Base-by-base conservation (phyloP, 2,329 filamentous ascomycete species). In the Alternaria triticimaculans region DNA sequence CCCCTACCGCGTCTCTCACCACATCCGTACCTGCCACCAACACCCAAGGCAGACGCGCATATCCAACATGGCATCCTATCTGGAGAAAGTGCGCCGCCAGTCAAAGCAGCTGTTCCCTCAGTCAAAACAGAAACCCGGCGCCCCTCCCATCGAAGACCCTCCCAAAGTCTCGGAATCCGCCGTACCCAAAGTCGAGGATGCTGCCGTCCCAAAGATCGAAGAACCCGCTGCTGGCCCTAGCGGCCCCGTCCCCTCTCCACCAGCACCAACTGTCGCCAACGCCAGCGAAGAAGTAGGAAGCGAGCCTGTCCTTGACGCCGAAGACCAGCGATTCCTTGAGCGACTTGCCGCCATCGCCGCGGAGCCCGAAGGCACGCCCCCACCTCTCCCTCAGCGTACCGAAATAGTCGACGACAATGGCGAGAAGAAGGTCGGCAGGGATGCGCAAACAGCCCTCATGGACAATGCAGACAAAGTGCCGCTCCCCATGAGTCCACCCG, bases 281-380 rank as follows among this genome's bases (percentile, higher is more conserved):
- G 71, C 72, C 4, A 66, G 62, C 59, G 72, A 79, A 33, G 73
- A 79, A 46, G 69, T 69, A 26, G 71, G 69, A 41, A 66, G 70
- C 18, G 76, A 77, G 71, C 73, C 83, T 6, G 83, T 89, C 3
- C 75, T 89, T n/a, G 87, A 85, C 18, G 83, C 86, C n/a, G 87
- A 88, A 70, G 88, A 90, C 65, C 86, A 89, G 68, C 80, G 83
- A 56, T 89, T 89, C 68, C 77, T 89, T 33, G 80, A 83, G 58
- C 79, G 80, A 33, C 83, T 88, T 30, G 84, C 84, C 4, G 81
- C 83, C 8, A 81, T 84, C 37, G 79, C 81, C 18, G 75, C 78
- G 53, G 78, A 80, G 63, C 76, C 77, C 11, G 78, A 80, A 64
- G 73, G 76, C 37, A 71, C 79, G 4, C 80, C 81, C 2, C 81